These are phyloP conservation scores for Nakazawaea sp. DNA, from an alignment of 805 yeast genomes.

Conservation along the genomic window DNA sequence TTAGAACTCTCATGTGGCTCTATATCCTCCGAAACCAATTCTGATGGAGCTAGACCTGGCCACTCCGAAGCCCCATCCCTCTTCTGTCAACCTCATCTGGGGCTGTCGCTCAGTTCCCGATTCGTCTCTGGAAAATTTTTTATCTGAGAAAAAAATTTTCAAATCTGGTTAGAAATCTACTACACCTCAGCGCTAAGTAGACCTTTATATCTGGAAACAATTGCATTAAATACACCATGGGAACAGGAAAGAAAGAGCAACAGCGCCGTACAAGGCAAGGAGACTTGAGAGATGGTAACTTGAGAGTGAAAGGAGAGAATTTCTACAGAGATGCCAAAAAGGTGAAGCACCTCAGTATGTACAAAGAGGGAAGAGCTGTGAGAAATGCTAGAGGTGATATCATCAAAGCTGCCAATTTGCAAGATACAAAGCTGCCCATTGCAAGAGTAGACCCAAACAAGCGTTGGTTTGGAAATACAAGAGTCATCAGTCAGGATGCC, in stretches of 20 bases:
- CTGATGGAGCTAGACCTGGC: too few relatives aligned
- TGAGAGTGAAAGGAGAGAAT: slow-evolving; percentile 94
- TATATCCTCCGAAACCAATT: too few relatives aligned
- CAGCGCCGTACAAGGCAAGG: slow-evolving; percentile 79
- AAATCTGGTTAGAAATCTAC: too few relatives aligned
- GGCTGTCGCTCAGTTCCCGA: slow-evolving; percentile 2
- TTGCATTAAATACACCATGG: slow-evolving; percentile 66
- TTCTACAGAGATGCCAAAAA: slow-evolving; percentile 92
- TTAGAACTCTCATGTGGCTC: too few relatives aligned
- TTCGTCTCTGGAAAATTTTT: background rate
- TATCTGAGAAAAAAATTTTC: background rate
- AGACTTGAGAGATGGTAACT: slow-evolving; percentile 79
- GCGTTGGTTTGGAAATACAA: slow-evolving; percentile 96
- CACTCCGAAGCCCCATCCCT: too few relatives aligned
- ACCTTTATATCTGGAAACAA: too few relatives aligned
- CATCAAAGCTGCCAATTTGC: slow-evolving; percentile 80
- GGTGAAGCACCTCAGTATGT: slow-evolving; percentile 86
- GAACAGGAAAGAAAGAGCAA: slow-evolving; percentile 88
- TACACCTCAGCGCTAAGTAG: too few relatives aligned
- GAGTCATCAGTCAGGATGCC: slow-evolving; percentile 97
- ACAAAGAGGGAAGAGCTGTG: slow-evolving; percentile 82
- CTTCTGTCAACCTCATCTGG: slow-evolving; percentile 1
- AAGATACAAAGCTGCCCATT: slow-evolving; percentile 77
- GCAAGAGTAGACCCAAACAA: slow-evolving; percentile 96
- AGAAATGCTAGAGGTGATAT: slow-evolving; percentile 86